phyloP scores from a whole-genome alignment of 768 basidiomycete genomes.

The Pisolithus orientalis region DNA sequence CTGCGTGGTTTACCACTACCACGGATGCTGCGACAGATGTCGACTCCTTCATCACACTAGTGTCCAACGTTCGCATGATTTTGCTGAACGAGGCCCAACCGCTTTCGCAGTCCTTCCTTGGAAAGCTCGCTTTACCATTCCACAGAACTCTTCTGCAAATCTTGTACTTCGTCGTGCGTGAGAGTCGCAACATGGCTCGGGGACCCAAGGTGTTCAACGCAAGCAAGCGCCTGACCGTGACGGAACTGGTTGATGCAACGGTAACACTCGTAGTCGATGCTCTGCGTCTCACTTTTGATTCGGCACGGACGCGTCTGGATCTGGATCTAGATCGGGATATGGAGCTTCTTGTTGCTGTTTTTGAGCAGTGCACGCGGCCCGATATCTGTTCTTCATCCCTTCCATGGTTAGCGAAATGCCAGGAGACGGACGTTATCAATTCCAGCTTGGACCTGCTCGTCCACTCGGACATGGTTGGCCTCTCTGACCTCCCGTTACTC shows the following conservation, averaged over 20 bases:
- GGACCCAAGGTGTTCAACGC: slow-evolving; percentile 48
- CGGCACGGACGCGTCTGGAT: slow-evolving; percentile 51
- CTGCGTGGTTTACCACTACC: slow-evolving; percentile 61
- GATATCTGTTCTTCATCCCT: slow-evolving; percentile 65
- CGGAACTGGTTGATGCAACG: slow-evolving; percentile 54
- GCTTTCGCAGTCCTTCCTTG: slow-evolving; percentile 67
- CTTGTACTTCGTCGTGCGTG: slow-evolving; percentile 68
- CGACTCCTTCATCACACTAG: slow-evolving; percentile 53
- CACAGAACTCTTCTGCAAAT: slow-evolving; percentile 78
- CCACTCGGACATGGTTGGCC: slow-evolving; percentile 61
- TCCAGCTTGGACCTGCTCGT: slow-evolving; percentile 69
- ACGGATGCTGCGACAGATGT: slow-evolving; percentile 50
- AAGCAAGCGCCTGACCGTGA: slow-evolving; percentile 55
- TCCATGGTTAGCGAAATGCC: slow-evolving; percentile 73
- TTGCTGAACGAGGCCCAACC: slow-evolving; percentile 70
- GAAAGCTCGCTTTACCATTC: slow-evolving; percentile 57
- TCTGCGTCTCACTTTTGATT: slow-evolving; percentile 55
- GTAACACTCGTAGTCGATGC: slow-evolving; percentile 65
- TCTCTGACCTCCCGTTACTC: slow-evolving; percentile 60
- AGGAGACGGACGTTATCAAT: slow-evolving; percentile 74
- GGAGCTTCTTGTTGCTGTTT: slow-evolving; percentile 75
- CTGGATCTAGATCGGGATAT: slow-evolving; percentile 73
- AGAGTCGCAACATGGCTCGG: slow-evolving; percentile 46
- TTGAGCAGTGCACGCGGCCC: slow-evolving; percentile 68
- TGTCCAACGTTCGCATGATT: slow-evolving; percentile 56